These are phyloP conservation scores for Leccinum arenicola DNA, from an alignment of 768 basidiomycete genomes.

Conservation along the genomic window DNA sequence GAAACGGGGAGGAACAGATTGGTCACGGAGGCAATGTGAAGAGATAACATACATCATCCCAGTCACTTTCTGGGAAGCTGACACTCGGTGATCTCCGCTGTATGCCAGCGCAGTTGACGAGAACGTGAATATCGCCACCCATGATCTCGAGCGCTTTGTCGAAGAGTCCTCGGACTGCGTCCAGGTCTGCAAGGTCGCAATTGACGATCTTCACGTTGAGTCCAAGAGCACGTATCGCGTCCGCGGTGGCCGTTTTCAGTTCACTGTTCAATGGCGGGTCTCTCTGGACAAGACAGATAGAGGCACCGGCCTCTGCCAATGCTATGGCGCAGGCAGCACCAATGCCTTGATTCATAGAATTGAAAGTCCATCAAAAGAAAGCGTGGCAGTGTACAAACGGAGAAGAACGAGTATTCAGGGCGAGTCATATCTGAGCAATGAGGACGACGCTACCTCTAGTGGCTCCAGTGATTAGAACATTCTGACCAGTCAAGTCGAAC, in stretches of 20 bases:
- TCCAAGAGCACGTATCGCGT: slow-evolving; percentile 37
- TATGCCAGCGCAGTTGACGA: slow-evolving; percentile 70
- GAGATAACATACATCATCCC: slow-evolving; percentile 60
- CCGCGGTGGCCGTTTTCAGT: slow-evolving; percentile 34
- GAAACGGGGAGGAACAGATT: slow-evolving; percentile 3
- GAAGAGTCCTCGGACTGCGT: slow-evolving; percentile 48
- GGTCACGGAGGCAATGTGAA: slow-evolving; percentile 25
- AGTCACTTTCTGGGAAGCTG: slow-evolving; percentile 62
- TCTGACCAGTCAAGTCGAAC: slow-evolving; percentile 65
- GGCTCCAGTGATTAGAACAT: slow-evolving; percentile 78
- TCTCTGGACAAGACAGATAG: slow-evolving; percentile 48
- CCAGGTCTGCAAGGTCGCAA: slow-evolving; percentile 55
- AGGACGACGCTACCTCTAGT: slow-evolving; percentile 59
- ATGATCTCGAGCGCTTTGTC: slow-evolving; percentile 46
- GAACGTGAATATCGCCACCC: slow-evolving; percentile 55
- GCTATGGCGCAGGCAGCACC: slow-evolving; percentile 55
- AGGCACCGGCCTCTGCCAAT: slow-evolving; percentile 52
- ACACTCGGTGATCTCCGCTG: slow-evolving; percentile 59
- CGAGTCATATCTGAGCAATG: slow-evolving; percentile 11
- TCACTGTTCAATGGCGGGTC: slow-evolving; percentile 35
- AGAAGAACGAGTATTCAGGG: slow-evolving; percentile 14
- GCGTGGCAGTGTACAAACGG: slow-evolving; percentile 14
- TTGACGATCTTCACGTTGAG: slow-evolving; percentile 41
- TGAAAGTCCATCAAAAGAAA: slow-evolving; percentile 9
- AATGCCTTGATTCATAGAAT: slow-evolving; percentile 40